Conservation (phyloP, 495 filamentous ascomycete genomes). For the Articulospora tetracladia region DNA sequence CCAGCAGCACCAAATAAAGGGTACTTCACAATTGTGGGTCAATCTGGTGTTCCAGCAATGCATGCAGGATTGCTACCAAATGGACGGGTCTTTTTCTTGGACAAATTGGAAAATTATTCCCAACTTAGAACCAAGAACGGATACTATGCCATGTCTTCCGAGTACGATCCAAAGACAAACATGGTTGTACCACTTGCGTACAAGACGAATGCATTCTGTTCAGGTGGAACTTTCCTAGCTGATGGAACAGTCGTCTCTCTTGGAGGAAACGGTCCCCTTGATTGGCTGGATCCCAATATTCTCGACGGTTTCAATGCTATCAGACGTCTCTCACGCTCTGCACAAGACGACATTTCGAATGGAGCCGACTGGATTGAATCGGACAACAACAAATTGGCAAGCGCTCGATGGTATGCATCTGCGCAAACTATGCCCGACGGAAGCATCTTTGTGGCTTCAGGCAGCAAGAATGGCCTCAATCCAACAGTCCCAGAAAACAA, state of each 20-base stretch:
- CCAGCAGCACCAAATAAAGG: slow-evolving; percentile 36
- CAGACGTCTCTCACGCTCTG: slow-evolving; percentile 48
- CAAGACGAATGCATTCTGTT: slow-evolving; percentile 60
- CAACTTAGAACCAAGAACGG: slow-evolving; percentile 49
- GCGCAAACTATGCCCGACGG: slow-evolving; percentile 55
- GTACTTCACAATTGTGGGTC: slow-evolving; percentile 43
- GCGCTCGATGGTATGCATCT: slow-evolving; percentile 56
- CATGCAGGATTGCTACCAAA: slow-evolving; percentile 58
- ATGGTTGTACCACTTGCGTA: slow-evolving; percentile 44
- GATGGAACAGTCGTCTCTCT: slow-evolving; percentile 51
- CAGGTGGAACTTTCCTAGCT: slow-evolving; percentile 56
- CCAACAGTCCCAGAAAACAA: slow-evolving; percentile 52
- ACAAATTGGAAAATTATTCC: slow-evolving; percentile 62
- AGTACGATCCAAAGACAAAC: slow-evolving; percentile 53
- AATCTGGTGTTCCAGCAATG: slow-evolving; percentile 60
- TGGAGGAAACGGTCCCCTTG: slow-evolving; percentile 54
- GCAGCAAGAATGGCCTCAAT: slow-evolving; percentile 56
- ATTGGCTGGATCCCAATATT: slow-evolving; percentile 53
- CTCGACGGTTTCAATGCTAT: slow-evolving; percentile 55
- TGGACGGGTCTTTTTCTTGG: slow-evolving; percentile 56
- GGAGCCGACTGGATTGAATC: slow-evolving; percentile 53
- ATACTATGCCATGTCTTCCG: slow-evolving; percentile 54
- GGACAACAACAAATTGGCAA: slow-evolving; percentile 50
- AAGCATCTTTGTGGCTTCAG: slow-evolving; percentile 57
- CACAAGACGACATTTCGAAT: slow-evolving; percentile 41